These are phyloP conservation scores for Boletus sp. DNA, from an alignment of 1,284 basidiomycete genomes.

Conservation along the genomic window DNA sequence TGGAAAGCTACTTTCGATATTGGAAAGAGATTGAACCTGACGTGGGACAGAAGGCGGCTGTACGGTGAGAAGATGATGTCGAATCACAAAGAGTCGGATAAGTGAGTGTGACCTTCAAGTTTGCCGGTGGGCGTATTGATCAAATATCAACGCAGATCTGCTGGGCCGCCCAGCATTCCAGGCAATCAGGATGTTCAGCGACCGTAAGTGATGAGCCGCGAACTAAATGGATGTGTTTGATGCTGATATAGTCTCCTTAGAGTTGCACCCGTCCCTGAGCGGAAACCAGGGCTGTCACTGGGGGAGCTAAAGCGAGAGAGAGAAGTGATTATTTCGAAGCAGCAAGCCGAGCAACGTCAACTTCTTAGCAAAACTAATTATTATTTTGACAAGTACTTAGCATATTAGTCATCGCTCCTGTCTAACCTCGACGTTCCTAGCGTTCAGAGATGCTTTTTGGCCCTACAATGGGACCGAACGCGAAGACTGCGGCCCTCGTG, in stretches of 20 bases:
- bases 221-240: background rate
- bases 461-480: no score
- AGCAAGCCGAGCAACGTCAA: slow-evolving; percentile 18
- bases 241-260: slow-evolving; percentile 2
- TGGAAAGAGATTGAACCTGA: slow-evolving; percentile 27
- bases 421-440: no score
- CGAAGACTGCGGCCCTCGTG: no score
- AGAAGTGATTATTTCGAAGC: slow-evolving; percentile 16
- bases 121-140: background rate
- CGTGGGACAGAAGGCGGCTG: slow-evolving; percentile 26
- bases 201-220: slow-evolving; percentile 4
- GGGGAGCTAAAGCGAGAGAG: slow-evolving; percentile 11
- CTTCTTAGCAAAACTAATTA: slow-evolving; percentile 9
- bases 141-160: background rate
- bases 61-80: slow-evolving; percentile 15
- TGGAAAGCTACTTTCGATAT: slow-evolving; percentile 29
- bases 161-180: slow-evolving; percentile 3
- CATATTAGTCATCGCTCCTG: slow-evolving; percentile 24
- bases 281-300: slow-evolving; percentile 1
- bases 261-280: background rate
- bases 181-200: background rate
- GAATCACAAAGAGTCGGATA: background rate
- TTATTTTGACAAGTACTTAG: slow-evolving; percentile 16
- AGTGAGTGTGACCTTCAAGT: slow-evolving; percentile 4
- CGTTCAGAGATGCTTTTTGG: no score